Base-by-base conservation (phyloP, 2,329 filamentous ascomycete genomes). In the Macrophomina phaseolina region DNA sequence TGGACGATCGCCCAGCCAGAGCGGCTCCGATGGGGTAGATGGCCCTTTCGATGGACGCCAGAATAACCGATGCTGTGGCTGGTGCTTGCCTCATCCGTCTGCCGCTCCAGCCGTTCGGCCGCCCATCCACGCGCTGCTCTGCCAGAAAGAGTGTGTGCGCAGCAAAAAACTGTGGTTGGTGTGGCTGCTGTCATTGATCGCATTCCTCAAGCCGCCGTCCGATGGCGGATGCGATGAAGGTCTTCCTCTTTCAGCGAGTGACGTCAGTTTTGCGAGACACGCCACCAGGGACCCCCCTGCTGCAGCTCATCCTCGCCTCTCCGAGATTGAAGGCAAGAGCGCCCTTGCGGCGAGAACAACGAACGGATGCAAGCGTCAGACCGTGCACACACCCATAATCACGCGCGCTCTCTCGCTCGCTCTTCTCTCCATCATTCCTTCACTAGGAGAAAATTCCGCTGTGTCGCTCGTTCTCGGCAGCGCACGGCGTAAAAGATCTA, bases 211-310 rank as follows among this genome's bases (percentile, higher is more conserved):
- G 53, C 16, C 42, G 12, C 32, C n/a, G 1, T 23, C 23, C 23
- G 23, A 23, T 23, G 23, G 23, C 23, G 2, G 51, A 53, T 56
- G 52, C 18, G 34, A 56, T 38, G 12, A 60, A 23, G 23, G 23
- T 23, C 23, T 23, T 23, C 23, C 23, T 12, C 55, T 23, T 30
- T 23, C 12, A 28, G 18, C 28, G 30, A 18, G 11, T 62, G 58
- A 62, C 58, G 58, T 62, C 58, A 62, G 8, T 14, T 28, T 36
- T 36, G 45, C 58, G 45, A 36, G 45, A 36, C 36, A 38, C 36
- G n/a, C 58, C 32, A 32, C 30, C 32, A 18, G 42, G 56, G 48
- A 62, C 38, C 58, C 38, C 58, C 58, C 30, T 62, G 58, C 42
- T 36, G 45, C 58, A 49, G 40, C 5, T 46, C 56, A 32, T 6